Percentiles rank a stretch among this genome's conserved stretches.
Conservation (phyloP, 2,329 filamentous ascomycete genomes). For the Sporothrix protearum region DNA sequence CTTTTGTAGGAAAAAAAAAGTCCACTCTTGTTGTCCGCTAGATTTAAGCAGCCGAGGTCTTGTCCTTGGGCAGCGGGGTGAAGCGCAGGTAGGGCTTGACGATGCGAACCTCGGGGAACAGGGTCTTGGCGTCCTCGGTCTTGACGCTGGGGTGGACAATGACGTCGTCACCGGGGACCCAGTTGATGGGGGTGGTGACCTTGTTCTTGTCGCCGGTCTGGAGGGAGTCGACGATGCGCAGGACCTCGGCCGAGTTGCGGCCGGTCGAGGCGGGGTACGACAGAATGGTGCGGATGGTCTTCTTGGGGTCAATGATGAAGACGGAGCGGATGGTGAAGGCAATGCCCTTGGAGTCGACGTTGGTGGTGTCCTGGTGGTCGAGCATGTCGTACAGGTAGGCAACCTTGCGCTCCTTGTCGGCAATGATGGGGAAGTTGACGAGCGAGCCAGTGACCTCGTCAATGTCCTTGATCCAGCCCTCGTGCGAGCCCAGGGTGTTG, state of each 20-base stretch:
- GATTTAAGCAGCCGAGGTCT: conserved; percentile 22
- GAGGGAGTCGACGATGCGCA: conserved; percentile 73
- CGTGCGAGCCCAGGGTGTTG: conserved; percentile 80
- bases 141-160: conserved; percentile 82
- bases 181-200: conserved; percentile 86
- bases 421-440: conserved; percentile 75
- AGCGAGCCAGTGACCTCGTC: conserved; percentile 69
- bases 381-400: conserved; percentile 78
- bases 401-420: conserved; percentile 73
- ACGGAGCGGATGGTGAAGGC: conserved; percentile 93
- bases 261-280: conserved; percentile 90
- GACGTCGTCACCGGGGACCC: conserved; percentile 83
- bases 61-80: conserved; percentile 58
- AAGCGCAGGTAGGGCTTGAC: conserved; percentile 73
- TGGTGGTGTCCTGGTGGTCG: conserved; percentile 76
- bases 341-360: conserved; percentile 76
- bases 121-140: conserved; percentile 79
- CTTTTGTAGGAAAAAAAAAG: neutral
- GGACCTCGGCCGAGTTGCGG: conserved; percentile 74
- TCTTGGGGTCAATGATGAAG: conserved; percentile 90
- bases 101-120: conserved; percentile 73
- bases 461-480: conserved; percentile 87
- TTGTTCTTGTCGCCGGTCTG: conserved; percentile 85
- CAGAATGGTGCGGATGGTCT: conserved; percentile 90
- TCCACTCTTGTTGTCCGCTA: neutral